Evolutionary conservation across 108 stramenopile genomes (phyloP).

Genomic region (Conticribra guillardii): DNA sequence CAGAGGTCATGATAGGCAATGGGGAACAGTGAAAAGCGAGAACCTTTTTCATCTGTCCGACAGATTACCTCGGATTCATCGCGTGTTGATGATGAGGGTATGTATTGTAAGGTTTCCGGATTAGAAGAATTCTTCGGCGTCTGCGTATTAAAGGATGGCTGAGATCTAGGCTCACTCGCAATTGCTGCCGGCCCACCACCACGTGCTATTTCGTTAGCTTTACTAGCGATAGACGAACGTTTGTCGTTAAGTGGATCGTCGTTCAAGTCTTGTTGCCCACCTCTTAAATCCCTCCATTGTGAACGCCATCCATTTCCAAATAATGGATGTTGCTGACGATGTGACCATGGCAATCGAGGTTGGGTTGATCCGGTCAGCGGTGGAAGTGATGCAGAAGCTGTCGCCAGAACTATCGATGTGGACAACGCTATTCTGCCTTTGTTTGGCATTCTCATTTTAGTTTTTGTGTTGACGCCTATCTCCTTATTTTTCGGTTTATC

Average conservation of each 20-base stretch:
- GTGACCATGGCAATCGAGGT: slow-evolving; percentile 19
- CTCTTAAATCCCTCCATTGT: slow-evolving; percentile 27
- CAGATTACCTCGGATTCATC: slow-evolving; percentile 59
- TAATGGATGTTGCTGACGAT: neutral
- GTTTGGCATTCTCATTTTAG: slow-evolving; percentile 15
- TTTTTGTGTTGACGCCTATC: neutral
- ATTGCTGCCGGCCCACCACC: slow-evolving; percentile 11
- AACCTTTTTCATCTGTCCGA: slow-evolving; percentile 71
- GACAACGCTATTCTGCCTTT: slow-evolving; percentile 26
- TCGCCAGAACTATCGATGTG: slow-evolving; percentile 26
- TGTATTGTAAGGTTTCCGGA: neutral
- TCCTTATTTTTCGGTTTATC: neutral
- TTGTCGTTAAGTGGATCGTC: slow-evolving; percentile 3
- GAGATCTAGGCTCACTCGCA: neutral
- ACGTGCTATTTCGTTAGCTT: slow-evolving; percentile 10
- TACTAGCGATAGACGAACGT: neutral
- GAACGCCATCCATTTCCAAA: slow-evolving; percentile 1
- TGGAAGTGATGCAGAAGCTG: slow-evolving; percentile 36
- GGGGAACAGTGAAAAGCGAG: slow-evolving; percentile 92
- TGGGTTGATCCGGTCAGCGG: slow-evolving; percentile 1
- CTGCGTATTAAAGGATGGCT: neutral
- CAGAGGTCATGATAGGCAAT: slow-evolving; percentile 90
- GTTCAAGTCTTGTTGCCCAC: slow-evolving; percentile 16
- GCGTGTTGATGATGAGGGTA: neutral
- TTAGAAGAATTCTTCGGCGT: slow-evolving; percentile 28